Percentiles rank a stretch among this genome's conserved stretches.
phyloP scores from a whole-genome alignment of 2,329 filamentous ascomycete genomes.

The Cytospora piceicola region DNA sequence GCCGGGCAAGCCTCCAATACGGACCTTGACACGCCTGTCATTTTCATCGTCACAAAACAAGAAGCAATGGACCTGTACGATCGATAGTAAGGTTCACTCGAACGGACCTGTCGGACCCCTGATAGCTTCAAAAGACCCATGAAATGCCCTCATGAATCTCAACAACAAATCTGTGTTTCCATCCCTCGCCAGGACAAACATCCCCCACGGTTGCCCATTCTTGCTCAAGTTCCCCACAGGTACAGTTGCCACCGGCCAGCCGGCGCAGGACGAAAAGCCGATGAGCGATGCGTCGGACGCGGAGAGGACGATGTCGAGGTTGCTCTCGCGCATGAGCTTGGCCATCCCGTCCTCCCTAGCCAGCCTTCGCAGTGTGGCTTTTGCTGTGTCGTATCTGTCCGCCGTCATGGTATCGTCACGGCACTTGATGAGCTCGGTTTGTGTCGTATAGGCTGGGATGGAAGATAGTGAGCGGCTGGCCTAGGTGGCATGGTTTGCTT shows the following conservation, averaged over 20 bases:
- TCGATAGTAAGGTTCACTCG: neutral
- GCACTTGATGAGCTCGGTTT: slow-evolving; percentile 30
- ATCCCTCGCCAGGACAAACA: slow-evolving; percentile 35
- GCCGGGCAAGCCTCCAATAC: no score
- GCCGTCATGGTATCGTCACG: slow-evolving; percentile 28
- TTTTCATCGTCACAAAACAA: no score
- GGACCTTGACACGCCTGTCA: no score
- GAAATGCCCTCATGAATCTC: slow-evolving; percentile 34
- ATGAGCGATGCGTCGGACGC: slow-evolving; percentile 33
- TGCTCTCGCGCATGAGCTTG: slow-evolving; percentile 24
- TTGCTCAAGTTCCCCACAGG: slow-evolving; percentile 34
- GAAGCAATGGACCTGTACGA: no score
- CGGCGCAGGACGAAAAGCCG: slow-evolving; percentile 32
- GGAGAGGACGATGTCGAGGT: slow-evolving; percentile 33
- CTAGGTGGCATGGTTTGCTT: neutral
- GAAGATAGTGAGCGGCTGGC: neutral
- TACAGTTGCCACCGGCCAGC: slow-evolving; percentile 37
- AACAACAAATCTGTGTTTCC: slow-evolving; percentile 33
- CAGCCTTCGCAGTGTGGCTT: slow-evolving; percentile 19
- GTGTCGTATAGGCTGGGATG: slow-evolving; percentile 23
- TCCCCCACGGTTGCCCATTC: slow-evolving; percentile 37
- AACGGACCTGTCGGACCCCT: slow-evolving; percentile 5
- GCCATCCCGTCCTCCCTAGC: slow-evolving; percentile 28
- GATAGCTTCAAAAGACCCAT: slow-evolving; percentile 7
- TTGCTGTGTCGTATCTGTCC: slow-evolving; percentile 24